Conservation (phyloP, 2,329 filamentous ascomycete genomes). For the Colletotrichum magnum region DNA sequence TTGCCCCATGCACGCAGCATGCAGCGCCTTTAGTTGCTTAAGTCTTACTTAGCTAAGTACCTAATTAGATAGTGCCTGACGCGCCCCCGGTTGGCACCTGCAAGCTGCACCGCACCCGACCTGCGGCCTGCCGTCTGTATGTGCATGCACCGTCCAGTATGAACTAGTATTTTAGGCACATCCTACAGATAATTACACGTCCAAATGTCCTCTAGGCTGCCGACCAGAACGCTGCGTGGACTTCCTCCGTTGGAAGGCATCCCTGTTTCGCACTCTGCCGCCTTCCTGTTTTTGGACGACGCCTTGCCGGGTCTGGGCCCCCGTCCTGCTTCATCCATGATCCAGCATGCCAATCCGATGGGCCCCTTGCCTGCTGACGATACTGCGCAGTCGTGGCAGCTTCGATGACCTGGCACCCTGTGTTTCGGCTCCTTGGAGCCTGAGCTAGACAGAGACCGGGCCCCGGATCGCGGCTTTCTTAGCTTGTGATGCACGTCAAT, state of each 20-base stretch:
- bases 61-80: background rate
- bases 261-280: conserved; percentile 35
- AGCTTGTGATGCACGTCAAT: background rate
- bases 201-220: no score
- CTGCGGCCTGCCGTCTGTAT: conserved; percentile 1
- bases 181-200: no score
- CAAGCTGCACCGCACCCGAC: conserved; percentile 9
- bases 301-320: conserved; percentile 19
- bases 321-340: background rate
- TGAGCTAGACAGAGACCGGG: background rate
- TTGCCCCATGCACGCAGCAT: conserved; percentile 9
- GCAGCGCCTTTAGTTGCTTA: no score
- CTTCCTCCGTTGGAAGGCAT: conserved; percentile 17
- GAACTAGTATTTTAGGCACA: background rate
- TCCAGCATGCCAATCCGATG: conserved; percentile 27
- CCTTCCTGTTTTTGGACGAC: conserved; percentile 32
- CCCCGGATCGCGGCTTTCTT: background rate
- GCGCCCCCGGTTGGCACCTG: background rate
- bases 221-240: no score
- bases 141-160: conserved; percentile 28
- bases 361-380: conserved; percentile 27
- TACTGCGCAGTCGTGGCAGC: conserved; percentile 19
- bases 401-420: conserved; percentile 35
- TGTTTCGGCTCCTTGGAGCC: conserved; percentile 11
- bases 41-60: no score